Base-by-base conservation (phyloP, 306 rosid species). In the Albizia julibrissin region DNA sequence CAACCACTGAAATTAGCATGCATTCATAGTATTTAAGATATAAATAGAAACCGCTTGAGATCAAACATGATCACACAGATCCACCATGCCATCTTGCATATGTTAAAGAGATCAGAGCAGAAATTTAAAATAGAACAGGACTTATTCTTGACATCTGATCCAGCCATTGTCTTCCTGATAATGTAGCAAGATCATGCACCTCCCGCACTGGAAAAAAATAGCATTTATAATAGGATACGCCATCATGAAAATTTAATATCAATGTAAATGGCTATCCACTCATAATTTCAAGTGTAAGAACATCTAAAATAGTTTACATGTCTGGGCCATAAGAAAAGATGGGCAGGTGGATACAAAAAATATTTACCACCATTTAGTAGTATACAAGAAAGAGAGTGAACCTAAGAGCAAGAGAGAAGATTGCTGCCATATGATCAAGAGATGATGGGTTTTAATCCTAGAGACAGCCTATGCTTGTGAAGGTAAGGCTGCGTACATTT, bases 201-300 rank as follows among this genome's bases (percentile, higher is more conserved):
- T 37, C 68, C 49, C 1, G 7, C 9, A 26, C 6, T 61, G 70
- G 39, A 16, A 47, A 34, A 56, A 54, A 15, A 14, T 75, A 22
- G 22, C 56, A 24, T 40, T 8, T 50, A 52, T 19, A 74, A 11
- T 52, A 52, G 49, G 67, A 52, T 19, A 54, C 21, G n/a, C 34
- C 66, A 74, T 54, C 31, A 13, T 62, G 19, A 52, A 13, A 74
- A n/a, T n/a, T n/a, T 37, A 34, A 34, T 3, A 52, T 33, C 33
- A 50, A 31, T 50, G 40, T 66, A 15, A 59, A 27, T 27, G 69
- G n/a, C n/a, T 27, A 29, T 64, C 69, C 69, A 29, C 10, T 64
- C 40, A 29, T 64, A 31, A 29, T 64, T 64, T 66, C 76, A 73
- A 73, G 64, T 49, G 77, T 27, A 73, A 16, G 27, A 49, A 73